A percentile compares a stretch with the other conserved stretches of the same genome.
These are phyloP conservation scores for Jacaranda copaia DNA, from an alignment of 257 asterid genomes.

Conservation along the genomic window DNA sequence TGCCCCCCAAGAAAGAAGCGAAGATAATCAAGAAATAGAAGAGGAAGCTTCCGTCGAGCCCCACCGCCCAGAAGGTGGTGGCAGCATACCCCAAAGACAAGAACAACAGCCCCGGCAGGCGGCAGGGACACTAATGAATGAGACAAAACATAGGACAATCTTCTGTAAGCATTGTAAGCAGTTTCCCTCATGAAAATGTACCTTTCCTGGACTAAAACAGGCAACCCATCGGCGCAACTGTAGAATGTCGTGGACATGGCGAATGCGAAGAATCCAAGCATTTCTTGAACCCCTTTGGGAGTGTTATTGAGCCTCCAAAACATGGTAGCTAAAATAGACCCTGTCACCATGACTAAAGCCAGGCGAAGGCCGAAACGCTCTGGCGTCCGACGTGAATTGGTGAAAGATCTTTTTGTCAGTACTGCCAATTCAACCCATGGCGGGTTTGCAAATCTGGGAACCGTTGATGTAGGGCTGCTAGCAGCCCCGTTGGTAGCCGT, in stretches of 20 bases:
- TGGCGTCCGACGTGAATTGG: constrained; percentile 17
- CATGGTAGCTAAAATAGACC: constrained; percentile 20
- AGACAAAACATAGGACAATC: constrained; percentile 14
- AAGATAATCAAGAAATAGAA: constrained; percentile 22
- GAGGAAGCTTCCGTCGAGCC: constrained; percentile 28
- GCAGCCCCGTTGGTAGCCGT: not conserved
- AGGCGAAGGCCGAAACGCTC: constrained; percentile 4
- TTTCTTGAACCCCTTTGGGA: constrained; percentile 21
- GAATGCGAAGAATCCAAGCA: constrained; percentile 29
- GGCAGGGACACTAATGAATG: constrained; percentile 15
- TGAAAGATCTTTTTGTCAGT: not conserved
- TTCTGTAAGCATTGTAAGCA: constrained; percentile 23
- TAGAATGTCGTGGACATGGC: constrained; percentile 27
- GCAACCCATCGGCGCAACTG: constrained; percentile 20
- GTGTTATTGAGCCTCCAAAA: constrained; percentile 29
- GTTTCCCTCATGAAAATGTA: constrained; percentile 31
- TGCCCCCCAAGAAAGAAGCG: constrained; percentile 19
- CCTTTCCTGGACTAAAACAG: constrained; percentile 24
- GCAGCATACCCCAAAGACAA: constrained; percentile 2
- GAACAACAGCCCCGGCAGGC: not conserved
- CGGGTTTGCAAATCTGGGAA: constrained; percentile 18
- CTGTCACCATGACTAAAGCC: constrained; percentile 13
- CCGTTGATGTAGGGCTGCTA: not conserved
- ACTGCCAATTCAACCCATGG: constrained; percentile 5
- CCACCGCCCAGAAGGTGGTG: constrained; percentile 29